Evolutionary conservation across 345 rosid species (phyloP), one percentile per base, ranked within the genome.

Genomic region (Linum usitatissimum): DNA sequence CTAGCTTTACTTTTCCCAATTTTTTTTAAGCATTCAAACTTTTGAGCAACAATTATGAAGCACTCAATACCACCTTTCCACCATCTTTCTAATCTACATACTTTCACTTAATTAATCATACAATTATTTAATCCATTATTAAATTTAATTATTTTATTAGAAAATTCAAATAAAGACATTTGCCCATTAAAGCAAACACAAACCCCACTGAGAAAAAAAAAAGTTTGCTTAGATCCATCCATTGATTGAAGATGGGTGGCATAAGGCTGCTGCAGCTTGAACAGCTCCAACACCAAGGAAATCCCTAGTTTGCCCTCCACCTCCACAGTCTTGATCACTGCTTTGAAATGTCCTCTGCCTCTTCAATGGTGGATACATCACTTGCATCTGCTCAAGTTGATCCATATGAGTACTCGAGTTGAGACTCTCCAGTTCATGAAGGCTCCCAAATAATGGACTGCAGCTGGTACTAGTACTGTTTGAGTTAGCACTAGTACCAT

Each of bases 281-380:
- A 77, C 82, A 58, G 51, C 51, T 10, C 95, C 97, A 67, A 89
- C 96, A 14, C 99, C 97, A 30, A 93, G 79, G 63, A 93, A 93
- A 58, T 93, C 97, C 66, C 99, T 80, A 18, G 99, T 93, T 75
- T 92, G 78, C 80, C 62, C 75, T 3, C 18, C 55, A 10, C 40
- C 57, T 3, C 30, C 58, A 30, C 66, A 70, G 0, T 78, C 81
- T 59, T 23, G 28, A 23, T 68, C 69, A 14, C 55, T 70, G 57
- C 61, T 78, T 56, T 71, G 81, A 38, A 68, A 36, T 53, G 53
- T 14, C 34, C 66, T 80, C 71, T 81, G 83, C 59, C 89, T 80
- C 66, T 86, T 93, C 49, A 79, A 79, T 3, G 87, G 60, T 6
- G 77, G 84, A 72, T 73, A 78, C 78, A 76, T 80, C 14, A 15